Conservation (phyloP, 352 stramenopile species). For the Pilasporangium apinafurcum region DNA sequence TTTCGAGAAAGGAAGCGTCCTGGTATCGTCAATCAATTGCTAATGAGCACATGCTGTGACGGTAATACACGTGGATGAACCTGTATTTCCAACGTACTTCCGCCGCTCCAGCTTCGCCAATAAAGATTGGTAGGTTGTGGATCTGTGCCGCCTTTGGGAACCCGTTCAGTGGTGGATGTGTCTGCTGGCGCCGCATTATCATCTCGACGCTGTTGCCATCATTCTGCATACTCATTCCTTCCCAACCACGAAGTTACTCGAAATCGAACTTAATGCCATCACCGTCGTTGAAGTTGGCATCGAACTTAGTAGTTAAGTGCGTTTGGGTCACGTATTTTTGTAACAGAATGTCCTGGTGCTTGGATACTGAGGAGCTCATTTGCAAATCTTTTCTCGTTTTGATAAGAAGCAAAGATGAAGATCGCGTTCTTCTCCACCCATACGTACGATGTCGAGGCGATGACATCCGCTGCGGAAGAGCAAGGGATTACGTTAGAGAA, state of each 20-base stretch:
- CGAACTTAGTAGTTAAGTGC: too few relatives aligned
- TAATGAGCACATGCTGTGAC: too few relatives aligned
- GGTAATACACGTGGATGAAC: too few relatives aligned
- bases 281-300: too few relatives aligned
- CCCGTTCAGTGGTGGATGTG: conserved; percentile 37
- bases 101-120: conserved; percentile 48
- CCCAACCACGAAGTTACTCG: too few relatives aligned
- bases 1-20: conserved; percentile 32
- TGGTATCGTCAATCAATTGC: too few relatives aligned
- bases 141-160: conserved; percentile 41
- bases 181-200: conserved; percentile 32
- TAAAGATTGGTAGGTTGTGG: conserved; percentile 34
- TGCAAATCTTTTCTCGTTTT: too few relatives aligned
- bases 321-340: too few relatives aligned
- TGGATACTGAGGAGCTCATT: background rate
- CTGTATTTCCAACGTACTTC: conserved; percentile 32
- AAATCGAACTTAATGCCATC: too few relatives aligned
- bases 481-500: conserved; percentile 33
- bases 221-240: background rate
- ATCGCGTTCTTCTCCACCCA: conserved; percentile 78
- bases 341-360: too few relatives aligned
- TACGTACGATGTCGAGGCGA: conserved; percentile 64
- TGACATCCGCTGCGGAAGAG: conserved; percentile 31
- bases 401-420: conserved; percentile 34
- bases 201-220: conserved; percentile 18